Conservation (phyloP, 106 monocot genomes). For the Xerophyta viscosa region DNA sequence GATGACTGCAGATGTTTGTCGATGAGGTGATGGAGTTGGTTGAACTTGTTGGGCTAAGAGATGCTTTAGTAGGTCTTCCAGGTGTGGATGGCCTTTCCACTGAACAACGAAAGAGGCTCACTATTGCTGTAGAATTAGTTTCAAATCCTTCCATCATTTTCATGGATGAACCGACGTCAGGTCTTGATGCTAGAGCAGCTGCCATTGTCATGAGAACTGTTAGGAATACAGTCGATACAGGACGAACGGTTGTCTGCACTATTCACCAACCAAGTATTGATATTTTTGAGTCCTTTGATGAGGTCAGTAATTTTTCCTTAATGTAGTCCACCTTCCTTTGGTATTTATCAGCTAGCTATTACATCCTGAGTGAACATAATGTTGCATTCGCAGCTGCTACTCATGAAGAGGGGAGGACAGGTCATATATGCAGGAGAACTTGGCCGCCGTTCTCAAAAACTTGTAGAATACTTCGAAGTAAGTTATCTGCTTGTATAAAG, state of each 20-base stretch:
- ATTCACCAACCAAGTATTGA: conserved; percentile 23
- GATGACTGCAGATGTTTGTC: conserved; percentile 18
- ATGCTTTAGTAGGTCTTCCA: conserved; percentile 18
- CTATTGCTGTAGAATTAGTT: conserved; percentile 18
- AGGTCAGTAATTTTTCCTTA: conserved; percentile 1
- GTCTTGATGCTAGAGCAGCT: conserved; percentile 25
- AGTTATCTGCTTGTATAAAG: too few species aligned
- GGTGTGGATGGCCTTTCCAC: conserved; percentile 18
- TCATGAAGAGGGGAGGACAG: conserved; percentile 24
- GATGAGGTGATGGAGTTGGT: conserved; percentile 17
- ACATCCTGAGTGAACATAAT: not conserved
- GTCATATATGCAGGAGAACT: conserved; percentile 23
- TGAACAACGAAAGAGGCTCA: conserved; percentile 20
- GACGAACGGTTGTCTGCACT: conserved; percentile 17
- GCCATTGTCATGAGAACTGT: conserved; percentile 23
- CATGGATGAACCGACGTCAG: conserved; percentile 23
- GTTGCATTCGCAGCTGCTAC: conserved; percentile 6
- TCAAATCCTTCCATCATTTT: conserved; percentile 23
- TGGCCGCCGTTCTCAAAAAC: conserved; percentile 7
- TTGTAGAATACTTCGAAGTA: conserved; percentile 25
- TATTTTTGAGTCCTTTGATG: conserved; percentile 23
- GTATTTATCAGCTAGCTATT: too few species aligned
- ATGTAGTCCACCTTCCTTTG: not conserved
- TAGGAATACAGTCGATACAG: conserved; percentile 18
- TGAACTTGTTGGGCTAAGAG: conserved; percentile 10